A percentile compares a stretch with the other conserved stretches of the same genome.
These are phyloP conservation scores for Podaxis mareebaensis DNA, from an alignment of 768 basidiomycete genomes.

Conservation along the genomic window DNA sequence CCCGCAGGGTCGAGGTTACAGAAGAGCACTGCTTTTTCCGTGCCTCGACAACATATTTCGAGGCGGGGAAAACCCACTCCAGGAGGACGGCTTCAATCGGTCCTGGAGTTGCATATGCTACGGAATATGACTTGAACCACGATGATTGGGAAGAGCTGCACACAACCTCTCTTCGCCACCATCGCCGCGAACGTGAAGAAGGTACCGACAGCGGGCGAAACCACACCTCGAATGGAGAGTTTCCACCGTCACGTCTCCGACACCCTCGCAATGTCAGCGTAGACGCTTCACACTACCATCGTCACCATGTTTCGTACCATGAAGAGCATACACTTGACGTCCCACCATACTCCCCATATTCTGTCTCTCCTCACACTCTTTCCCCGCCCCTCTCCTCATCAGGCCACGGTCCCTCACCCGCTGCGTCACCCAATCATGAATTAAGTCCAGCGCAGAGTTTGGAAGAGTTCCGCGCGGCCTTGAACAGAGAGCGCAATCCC, in stretches of 20 bases:
- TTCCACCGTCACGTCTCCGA: not conserved
- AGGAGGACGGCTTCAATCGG: conserved; percentile 48
- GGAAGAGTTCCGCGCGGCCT: conserved; percentile 39
- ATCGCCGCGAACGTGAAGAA: not conserved
- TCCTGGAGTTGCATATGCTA: conserved; percentile 40
- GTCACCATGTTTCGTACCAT: conserved; percentile 31
- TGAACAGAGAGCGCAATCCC: conserved; percentile 25
- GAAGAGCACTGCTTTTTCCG: conserved; percentile 80
- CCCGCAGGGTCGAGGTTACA: conserved; percentile 69
- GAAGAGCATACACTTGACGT: conserved; percentile 31
- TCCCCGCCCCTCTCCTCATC: conserved; percentile 13
- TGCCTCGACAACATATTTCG: conserved; percentile 72
- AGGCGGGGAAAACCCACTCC: conserved; percentile 44
- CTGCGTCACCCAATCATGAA: conserved; percentile 5
- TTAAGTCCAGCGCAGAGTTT: conserved; percentile 32
- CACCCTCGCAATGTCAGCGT: conserved; percentile 29
- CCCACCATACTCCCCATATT: conserved; percentile 43
- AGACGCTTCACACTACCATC: conserved; percentile 36
- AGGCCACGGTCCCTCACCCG: conserved; percentile 10
- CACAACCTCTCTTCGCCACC: not conserved
- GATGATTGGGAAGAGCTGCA: conserved; percentile 27
- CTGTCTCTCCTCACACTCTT: conserved; percentile 22
- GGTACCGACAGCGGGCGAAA: not conserved
- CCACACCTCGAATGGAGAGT: conserved; percentile 2
- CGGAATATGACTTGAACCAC: conserved; percentile 27